Conservation (phyloP, 2,329 filamentous ascomycete genomes). For the Hypoxylon sp. region DNA sequence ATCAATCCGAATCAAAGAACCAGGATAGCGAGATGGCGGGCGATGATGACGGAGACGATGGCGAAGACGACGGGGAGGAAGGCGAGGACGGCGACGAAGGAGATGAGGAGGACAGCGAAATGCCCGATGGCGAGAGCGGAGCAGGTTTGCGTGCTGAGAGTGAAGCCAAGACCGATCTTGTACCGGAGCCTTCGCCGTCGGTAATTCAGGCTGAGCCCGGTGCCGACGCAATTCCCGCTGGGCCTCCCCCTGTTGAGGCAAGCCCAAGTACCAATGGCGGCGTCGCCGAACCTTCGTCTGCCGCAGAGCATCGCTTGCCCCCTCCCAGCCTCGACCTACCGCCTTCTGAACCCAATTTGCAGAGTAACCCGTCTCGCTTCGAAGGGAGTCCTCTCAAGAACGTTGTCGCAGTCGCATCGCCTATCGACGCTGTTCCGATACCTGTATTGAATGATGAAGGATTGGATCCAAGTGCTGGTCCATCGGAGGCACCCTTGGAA, state of each 20-base stretch:
- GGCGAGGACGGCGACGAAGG: constrained; percentile 56
- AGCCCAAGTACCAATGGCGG: constrained; percentile 10
- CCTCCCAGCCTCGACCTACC: constrained; percentile 46
- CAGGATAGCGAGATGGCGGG: constrained; percentile 64
- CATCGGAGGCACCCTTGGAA: constrained; percentile 12
- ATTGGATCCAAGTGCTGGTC: not conserved
- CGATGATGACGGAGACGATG: constrained; percentile 57
- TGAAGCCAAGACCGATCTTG: constrained; percentile 43
- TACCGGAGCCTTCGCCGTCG: constrained; percentile 46
- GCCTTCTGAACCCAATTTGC: constrained; percentile 41
- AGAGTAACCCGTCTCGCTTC: constrained; percentile 43
- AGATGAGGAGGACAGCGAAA: constrained; percentile 53
- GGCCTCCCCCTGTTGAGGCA: not conserved
- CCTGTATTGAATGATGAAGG: constrained; percentile 21
- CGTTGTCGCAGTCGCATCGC: constrained; percentile 55
- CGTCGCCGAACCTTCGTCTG: constrained; percentile 16
- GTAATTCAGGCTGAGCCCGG: constrained; percentile 38
- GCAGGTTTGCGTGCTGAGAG: constrained; percentile 41
- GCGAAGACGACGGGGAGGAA: constrained; percentile 57
- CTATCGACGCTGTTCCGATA: constrained; percentile 48
- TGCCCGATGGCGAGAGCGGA: constrained; percentile 57
- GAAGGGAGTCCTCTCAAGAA: constrained; percentile 64
- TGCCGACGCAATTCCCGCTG: constrained; percentile 33
- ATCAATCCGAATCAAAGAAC: constrained; percentile 54
- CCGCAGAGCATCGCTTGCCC: constrained; percentile 13